Percentiles rank a stretch among this genome's conserved stretches.
These are phyloP conservation scores for Sordariomycetes sp. DNA, from an alignment of 2,329 filamentous ascomycete genomes.

Conservation along the genomic window DNA sequence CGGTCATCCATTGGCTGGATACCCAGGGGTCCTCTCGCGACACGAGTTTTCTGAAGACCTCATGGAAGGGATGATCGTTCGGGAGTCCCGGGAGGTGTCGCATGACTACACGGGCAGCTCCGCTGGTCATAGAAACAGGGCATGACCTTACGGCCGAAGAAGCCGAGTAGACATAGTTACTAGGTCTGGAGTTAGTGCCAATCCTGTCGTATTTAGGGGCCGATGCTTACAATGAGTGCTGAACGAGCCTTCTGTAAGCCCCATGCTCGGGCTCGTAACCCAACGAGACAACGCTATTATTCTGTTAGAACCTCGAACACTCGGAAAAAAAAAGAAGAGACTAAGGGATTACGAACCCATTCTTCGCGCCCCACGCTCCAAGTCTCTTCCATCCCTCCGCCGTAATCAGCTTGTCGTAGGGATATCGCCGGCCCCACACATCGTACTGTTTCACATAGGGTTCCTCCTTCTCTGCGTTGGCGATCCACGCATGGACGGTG, in stretches of 20 bases:
- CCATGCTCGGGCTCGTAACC: background rate
- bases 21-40: slow-evolving; percentile 4
- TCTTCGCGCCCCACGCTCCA: background rate
- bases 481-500: slow-evolving; percentile 5
- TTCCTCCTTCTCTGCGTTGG: slow-evolving; percentile 6
- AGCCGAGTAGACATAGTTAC: background rate
- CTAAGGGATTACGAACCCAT: background rate
- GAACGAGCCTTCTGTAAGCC: background rate
- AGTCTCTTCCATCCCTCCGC: background rate
- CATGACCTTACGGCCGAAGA: background rate
- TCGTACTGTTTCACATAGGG: slow-evolving; percentile 7
- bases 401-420: background rate
- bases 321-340: background rate
- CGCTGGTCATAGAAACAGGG: background rate
- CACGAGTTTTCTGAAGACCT: slow-evolving; percentile 3
- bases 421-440: slow-evolving; percentile 6
- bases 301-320: background rate
- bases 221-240: background rate
- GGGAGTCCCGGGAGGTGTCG: slow-evolving; percentile 4
- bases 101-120: slow-evolving; percentile 5
- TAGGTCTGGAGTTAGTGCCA: background rate
- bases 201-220: background rate
- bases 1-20: slow-evolving; percentile 9
- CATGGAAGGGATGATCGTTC: slow-evolving; percentile 5
- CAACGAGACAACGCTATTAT: background rate